phyloP scores from a whole-genome alignment of 2,329 filamentous ascomycete species.

The Drechslerella dactyloides region DNA sequence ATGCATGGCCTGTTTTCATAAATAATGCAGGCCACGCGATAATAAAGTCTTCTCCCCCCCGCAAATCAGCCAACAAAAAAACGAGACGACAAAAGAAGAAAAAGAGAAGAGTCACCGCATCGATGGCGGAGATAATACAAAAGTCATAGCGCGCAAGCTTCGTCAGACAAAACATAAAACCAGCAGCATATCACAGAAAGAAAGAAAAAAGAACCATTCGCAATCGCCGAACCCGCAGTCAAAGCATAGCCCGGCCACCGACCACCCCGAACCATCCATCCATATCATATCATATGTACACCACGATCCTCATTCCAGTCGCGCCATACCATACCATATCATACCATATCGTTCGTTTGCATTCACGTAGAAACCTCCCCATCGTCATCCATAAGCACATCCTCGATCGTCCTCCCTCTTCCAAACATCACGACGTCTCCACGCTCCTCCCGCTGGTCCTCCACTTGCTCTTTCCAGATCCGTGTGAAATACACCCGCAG shows the following conservation, averaged over 20 bases:
- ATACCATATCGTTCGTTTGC: not conserved
- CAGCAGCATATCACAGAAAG: no score
- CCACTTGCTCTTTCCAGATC: slow-evolving; percentile 78
- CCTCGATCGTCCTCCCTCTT: slow-evolving; percentile 56
- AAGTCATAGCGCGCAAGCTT: not conserved
- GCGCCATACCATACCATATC: no score
- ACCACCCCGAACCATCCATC: no score
- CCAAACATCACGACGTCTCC: slow-evolving; percentile 57
- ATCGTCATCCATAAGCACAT: slow-evolving; percentile 54
- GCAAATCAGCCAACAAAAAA: no score
- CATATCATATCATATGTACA: no score
- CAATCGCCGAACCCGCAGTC: not conserved
- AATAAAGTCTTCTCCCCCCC: no score
- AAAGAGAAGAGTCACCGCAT: no score
- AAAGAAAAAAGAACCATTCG: not conserved
- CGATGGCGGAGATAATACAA: no score
- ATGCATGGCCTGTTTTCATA: slow-evolving; percentile 6
- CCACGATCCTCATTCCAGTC: no score
- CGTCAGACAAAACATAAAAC: slow-evolving; percentile 3
- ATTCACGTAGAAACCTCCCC: slow-evolving; percentile 54
- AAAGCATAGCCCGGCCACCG: not conserved
- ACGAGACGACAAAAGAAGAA: no score
- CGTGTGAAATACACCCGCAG: slow-evolving; percentile 82
- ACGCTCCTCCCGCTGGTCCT: slow-evolving; percentile 60
- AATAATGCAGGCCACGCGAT: slow-evolving; percentile 5